Percentiles rank a stretch among this genome's conserved stretches.
phyloP scores from a whole-genome alignment of 2,329 filamentous ascomycete genomes.

The Venturia carpophila region DNA sequence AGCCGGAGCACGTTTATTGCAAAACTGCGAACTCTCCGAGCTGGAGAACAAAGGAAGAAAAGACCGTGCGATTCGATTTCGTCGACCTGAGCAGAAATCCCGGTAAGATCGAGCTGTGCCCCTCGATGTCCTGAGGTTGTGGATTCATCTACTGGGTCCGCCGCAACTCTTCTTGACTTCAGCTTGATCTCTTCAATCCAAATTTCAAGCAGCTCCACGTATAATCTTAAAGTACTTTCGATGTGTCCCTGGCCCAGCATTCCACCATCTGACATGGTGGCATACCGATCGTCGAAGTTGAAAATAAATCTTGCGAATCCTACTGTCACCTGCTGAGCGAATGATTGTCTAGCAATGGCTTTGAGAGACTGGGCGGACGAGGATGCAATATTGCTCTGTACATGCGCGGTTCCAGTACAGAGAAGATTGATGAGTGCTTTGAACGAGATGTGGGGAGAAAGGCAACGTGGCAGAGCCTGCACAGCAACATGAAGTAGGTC shows the following conservation, averaged over 20 bases:
- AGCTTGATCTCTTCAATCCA: slow-evolving; percentile 96
- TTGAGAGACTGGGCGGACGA: slow-evolving; percentile 91
- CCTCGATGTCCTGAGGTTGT: slow-evolving; percentile 60
- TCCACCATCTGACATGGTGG: slow-evolving; percentile 95
- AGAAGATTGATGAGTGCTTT: slow-evolving; percentile 89
- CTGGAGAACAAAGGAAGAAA: slow-evolving; percentile 96
- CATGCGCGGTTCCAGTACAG: slow-evolving; percentile 93
- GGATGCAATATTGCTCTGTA: slow-evolving; percentile 82
- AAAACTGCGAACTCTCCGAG: slow-evolving; percentile 77
- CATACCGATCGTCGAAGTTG: slow-evolving; percentile 94
- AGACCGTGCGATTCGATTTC: slow-evolving; percentile 94
- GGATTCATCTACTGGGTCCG: slow-evolving; percentile 54
- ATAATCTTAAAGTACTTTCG: slow-evolving; percentile 84
- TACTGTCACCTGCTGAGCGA: slow-evolving; percentile 92
- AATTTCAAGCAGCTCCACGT: slow-evolving; percentile 87
- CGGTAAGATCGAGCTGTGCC: slow-evolving; percentile 74
- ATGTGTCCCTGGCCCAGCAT: slow-evolving; percentile 93
- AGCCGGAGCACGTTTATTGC: slow-evolving; percentile 87
- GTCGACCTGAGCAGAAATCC: slow-evolving; percentile 86
- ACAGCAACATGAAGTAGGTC: slow-evolving; percentile 92
- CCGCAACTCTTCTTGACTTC: slow-evolving; percentile 66
- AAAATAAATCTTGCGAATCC: slow-evolving; percentile 97
- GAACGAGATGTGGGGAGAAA: slow-evolving; percentile 84
- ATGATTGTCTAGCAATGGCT: slow-evolving; percentile 85
- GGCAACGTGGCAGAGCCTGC: slow-evolving; percentile 86